Conservation (phyloP, 2,329 filamentous ascomycete genomes). For the Neonectria coccinea region DNA sequence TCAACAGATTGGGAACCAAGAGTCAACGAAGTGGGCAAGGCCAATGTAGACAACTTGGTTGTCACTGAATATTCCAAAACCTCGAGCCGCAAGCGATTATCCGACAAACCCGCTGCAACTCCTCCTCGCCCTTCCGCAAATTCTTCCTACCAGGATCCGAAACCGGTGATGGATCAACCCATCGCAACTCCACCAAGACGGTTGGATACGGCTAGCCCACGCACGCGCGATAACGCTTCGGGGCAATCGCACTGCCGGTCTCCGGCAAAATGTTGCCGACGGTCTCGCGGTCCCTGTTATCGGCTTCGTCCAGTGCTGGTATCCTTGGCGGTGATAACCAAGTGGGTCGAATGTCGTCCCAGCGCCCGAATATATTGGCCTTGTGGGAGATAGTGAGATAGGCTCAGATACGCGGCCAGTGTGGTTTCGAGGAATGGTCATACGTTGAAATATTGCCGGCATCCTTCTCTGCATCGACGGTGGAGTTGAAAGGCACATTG, state of each 20-base stretch:
- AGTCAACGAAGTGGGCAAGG: background rate
- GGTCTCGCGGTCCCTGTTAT: constrained; percentile 9
- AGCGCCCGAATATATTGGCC: background rate
- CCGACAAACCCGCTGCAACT: background rate
- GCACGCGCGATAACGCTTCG: constrained; percentile 1
- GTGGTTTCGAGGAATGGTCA: constrained; percentile 15
- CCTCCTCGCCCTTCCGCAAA: background rate
- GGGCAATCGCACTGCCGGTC: constrained; percentile 9
- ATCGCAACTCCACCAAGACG: background rate
- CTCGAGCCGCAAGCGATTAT: background rate
- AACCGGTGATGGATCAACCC: constrained; percentile 3
- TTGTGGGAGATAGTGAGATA: constrained; percentile 19
- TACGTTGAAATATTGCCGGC: constrained; percentile 24
- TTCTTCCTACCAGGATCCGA: background rate
- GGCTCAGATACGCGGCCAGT: constrained; percentile 22
- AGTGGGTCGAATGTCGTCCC: constrained; percentile 3
- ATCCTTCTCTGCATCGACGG: constrained; percentile 13
- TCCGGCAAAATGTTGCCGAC: constrained; percentile 14
- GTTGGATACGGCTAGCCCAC: background rate
- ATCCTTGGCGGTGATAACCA: constrained; percentile 6
- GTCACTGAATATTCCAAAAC: background rate
- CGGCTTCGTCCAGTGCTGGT: background rate
- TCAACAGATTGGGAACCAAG: background rate
- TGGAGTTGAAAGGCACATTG: constrained; percentile 11
- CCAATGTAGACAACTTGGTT: background rate